A percentile compares a stretch with the other conserved stretches of the same genome.
These are phyloP conservation scores for Hypoxylon sp. DNA, from an alignment of 2,329 filamentous ascomycete species.

Conservation along the genomic window DNA sequence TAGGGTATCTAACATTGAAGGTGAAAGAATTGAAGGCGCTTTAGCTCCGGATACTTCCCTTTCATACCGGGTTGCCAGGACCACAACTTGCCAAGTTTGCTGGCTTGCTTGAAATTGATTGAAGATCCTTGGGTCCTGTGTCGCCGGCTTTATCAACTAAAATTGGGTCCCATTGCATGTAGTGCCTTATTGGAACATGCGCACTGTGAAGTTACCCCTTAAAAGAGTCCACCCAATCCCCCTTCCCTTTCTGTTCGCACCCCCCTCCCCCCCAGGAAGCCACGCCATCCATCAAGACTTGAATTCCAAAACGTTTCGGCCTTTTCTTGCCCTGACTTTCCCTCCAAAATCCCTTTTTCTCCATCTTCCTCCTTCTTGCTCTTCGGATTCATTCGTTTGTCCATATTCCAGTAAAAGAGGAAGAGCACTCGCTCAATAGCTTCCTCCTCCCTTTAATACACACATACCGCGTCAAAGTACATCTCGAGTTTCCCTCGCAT, in stretches of 20 bases:
- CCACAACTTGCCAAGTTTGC: constrained; percentile 31
- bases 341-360: constrained; percentile 45
- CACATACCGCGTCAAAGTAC: constrained; percentile 33
- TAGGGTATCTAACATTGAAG: no score
- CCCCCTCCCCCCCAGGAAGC: constrained; percentile 44
- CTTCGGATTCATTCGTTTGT: constrained; percentile 59
- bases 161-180: constrained; percentile 26
- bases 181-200: constrained; percentile 21
- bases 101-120: constrained; percentile 44
- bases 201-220: constrained; percentile 41
- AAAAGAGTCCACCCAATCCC: constrained; percentile 48
- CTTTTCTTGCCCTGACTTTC: constrained; percentile 55
- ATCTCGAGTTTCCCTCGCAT: constrained; percentile 36
- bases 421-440: constrained; percentile 55
- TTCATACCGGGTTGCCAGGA: constrained; percentile 25
- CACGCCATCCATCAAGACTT: constrained; percentile 52
- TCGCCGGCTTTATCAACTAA: constrained; percentile 24
- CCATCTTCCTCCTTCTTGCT: constrained; percentile 50
- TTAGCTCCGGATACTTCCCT: constrained; percentile 32
- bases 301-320: constrained; percentile 57
- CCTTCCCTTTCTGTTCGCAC: constrained; percentile 49
- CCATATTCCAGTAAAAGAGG: constrained; percentile 55
- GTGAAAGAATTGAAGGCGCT: constrained; percentile 20
- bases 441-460: constrained; percentile 57
- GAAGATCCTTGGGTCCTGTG: constrained; percentile 40